Base-by-base conservation (phyloP, 495 filamentous ascomycete genomes). In the Aspergillus leporis region DNA sequence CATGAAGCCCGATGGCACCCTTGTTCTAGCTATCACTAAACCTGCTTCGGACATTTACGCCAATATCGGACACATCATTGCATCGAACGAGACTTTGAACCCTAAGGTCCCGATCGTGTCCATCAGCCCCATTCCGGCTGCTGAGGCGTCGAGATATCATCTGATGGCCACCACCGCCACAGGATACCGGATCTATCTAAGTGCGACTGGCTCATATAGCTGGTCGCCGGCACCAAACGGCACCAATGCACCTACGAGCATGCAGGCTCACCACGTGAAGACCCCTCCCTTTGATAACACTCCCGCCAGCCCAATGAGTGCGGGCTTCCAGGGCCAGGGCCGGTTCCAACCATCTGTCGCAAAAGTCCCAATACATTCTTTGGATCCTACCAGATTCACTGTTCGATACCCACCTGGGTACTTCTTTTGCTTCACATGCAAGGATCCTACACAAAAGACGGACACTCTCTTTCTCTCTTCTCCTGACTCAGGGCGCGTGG, bases 201-300 rank as follows among this genome's bases (percentile, higher is more conserved):
- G 92, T 66, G 92, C 93, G 6, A 96, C 93, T 2, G 87, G 88
- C 41, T 83, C 90, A 7, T 87, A 87, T 49, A 87, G 84, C 36
- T 88, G 86, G 70, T 77, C 80, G 6, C 76, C 82, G 13, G 76
- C 83, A 25, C 80, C 86, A 18, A 74, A 68, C 22, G 73, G 77
- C 23, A 80, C 72, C 45, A 81, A 77, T 56, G 85, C 92, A 0
- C 93, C 95, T 4, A 93, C 89, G 51, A 97, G 91, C 74, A 97
- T 99, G 92, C 93, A 97, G 69, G 86, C 97, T 21, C 90, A 95
- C 61, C 92, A 93, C 65, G 87, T 98, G 69, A 95, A 93, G 65
- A 96, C 97, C 55, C 95, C 94, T 9, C 93, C 94, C 0, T 66
- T 79, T 50, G 74, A 83, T 51, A 69, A 57, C 28, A 52, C 60